A percentile compares a stretch with the other conserved stretches of the same genome.
Conservation (phyloP, 805 yeast species). For the Metschnikowia matae region DNA sequence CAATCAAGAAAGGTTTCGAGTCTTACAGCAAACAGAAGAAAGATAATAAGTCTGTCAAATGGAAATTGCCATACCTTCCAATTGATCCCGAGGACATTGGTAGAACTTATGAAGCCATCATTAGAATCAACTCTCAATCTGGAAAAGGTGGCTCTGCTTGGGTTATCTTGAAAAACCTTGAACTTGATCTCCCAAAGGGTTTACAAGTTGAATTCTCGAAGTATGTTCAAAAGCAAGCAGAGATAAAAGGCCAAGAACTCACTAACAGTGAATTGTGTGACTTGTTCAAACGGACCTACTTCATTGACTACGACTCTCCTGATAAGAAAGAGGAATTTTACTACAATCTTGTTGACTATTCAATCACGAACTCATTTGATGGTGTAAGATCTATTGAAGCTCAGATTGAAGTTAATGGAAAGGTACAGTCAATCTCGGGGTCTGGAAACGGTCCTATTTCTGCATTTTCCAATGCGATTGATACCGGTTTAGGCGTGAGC, state of each 20-base stretch:
- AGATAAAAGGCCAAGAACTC: constrained; percentile 67
- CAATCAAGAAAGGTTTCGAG: constrained; percentile 77
- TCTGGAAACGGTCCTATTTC: constrained; percentile 82
- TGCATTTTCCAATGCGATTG: constrained; percentile 49
- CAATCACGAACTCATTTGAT: constrained; percentile 36
- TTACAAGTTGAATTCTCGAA: constrained; percentile 73
- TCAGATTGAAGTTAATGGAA: constrained; percentile 41
- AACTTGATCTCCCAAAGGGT: constrained; percentile 76
- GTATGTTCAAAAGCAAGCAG: constrained; percentile 67
- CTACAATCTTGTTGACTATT: constrained; percentile 44
- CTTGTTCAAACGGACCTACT: constrained; percentile 60
- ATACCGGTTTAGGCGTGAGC: constrained; percentile 39
- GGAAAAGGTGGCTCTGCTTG: constrained; percentile 91
- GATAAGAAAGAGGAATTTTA: constrained; percentile 15
- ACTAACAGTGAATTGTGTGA: constrained; percentile 58
- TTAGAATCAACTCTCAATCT: constrained; percentile 81
- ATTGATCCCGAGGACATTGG: constrained; percentile 84
- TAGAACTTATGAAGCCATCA: constrained; percentile 87
- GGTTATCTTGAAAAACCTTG: constrained; percentile 73
- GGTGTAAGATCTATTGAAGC: constrained; percentile 45
- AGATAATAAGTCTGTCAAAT: constrained; percentile 37
- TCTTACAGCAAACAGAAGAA: constrained; percentile 38
- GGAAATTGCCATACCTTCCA: constrained; percentile 81
- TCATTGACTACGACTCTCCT: constrained; percentile 33
- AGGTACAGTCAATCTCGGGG: constrained; percentile 43